Conservation (phyloP, 192 early-diverging fungal genomes). For the Coemansia sp. region DNA sequence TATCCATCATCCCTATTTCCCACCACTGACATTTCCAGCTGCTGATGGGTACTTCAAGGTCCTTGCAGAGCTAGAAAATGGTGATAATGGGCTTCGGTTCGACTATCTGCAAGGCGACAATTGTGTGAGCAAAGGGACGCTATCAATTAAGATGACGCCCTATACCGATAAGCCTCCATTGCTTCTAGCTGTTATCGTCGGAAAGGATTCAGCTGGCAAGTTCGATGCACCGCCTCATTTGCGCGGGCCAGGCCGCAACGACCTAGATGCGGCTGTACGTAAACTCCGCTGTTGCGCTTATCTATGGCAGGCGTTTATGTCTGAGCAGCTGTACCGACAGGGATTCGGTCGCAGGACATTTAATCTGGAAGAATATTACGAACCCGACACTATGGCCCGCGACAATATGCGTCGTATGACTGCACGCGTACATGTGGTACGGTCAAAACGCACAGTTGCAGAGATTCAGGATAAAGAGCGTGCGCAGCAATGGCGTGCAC, state of each 20-base stretch:
- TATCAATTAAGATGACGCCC: slow-evolving; percentile 55
- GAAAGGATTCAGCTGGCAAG: slow-evolving; percentile 55
- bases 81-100: slow-evolving; percentile 57
- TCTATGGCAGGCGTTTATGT: slow-evolving; percentile 71
- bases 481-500: slow-evolving; percentile 59
- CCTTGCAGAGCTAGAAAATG: slow-evolving; percentile 59
- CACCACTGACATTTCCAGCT: slow-evolving; percentile 54
- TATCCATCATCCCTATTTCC: slow-evolving; percentile 54
- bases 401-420: slow-evolving; percentile 50
- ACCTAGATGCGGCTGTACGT: slow-evolving; percentile 52
- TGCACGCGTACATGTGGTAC: slow-evolving; percentile 57
- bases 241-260: slow-evolving; percentile 42
- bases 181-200: slow-evolving; percentile 58
- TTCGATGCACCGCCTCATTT: slow-evolving; percentile 65
- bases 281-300: slow-evolving; percentile 65
- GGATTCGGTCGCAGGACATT: slow-evolving; percentile 72
- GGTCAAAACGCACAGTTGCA: slow-evolving; percentile 50
- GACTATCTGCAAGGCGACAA: slow-evolving; percentile 36
- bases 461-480: slow-evolving; percentile 60
- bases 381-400: slow-evolving; percentile 57
- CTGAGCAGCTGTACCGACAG: slow-evolving; percentile 67
- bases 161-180: slow-evolving; percentile 59
- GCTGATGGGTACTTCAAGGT: slow-evolving; percentile 61
- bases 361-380: slow-evolving; percentile 59
- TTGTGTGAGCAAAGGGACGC: slow-evolving; percentile 14